These are phyloP conservation scores for Cordyceps militaris DNA, from an alignment of 2,329 filamentous ascomycete species.

Conservation along the genomic window DNA sequence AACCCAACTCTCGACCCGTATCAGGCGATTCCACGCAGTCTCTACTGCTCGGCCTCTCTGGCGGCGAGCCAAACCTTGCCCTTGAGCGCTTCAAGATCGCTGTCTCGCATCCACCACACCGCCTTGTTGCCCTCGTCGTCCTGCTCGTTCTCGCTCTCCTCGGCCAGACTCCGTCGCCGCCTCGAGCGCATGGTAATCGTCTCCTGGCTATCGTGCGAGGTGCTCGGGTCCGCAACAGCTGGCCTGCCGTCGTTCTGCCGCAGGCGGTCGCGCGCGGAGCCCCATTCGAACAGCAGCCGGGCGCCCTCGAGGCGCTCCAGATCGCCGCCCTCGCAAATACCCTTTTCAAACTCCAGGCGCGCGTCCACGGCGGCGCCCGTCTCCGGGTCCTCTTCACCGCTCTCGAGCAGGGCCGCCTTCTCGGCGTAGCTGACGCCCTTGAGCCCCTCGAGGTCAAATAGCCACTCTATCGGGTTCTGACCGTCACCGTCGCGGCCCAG, in stretches of 20 bases:
- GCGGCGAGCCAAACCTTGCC: slow-evolving; percentile 47
- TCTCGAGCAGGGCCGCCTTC: slow-evolving; percentile 52
- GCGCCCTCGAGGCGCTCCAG: slow-evolving; percentile 41
- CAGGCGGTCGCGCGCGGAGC: slow-evolving; percentile 35
- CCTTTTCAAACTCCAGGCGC: slow-evolving; percentile 55
- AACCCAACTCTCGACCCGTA: neutral
- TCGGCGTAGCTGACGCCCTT: slow-evolving; percentile 57
- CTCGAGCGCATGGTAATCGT: slow-evolving; percentile 21
- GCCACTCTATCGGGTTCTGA: slow-evolving; percentile 58
- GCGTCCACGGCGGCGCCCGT: slow-evolving; percentile 58
- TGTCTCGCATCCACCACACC: slow-evolving; percentile 50
- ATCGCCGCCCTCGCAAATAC: slow-evolving; percentile 35
- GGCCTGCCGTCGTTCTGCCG: slow-evolving; percentile 10
- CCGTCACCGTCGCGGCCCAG: slow-evolving; percentile 44
- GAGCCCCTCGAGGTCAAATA: slow-evolving; percentile 59
- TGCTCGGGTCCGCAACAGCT: slow-evolving; percentile 8
- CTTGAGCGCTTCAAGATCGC: slow-evolving; percentile 48
- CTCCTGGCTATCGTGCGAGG: slow-evolving; percentile 28
- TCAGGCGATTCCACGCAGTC: neutral
- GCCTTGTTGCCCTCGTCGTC: slow-evolving; percentile 23
- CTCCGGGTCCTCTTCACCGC: slow-evolving; percentile 40
- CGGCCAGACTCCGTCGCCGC: slow-evolving; percentile 18
- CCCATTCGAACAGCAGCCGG: slow-evolving; percentile 50
- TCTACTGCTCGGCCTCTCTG: slow-evolving; percentile 26
- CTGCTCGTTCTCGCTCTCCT: slow-evolving; percentile 18